Conservation (phyloP, 345 rosid species). For the Laguncularia racemosa region DNA sequence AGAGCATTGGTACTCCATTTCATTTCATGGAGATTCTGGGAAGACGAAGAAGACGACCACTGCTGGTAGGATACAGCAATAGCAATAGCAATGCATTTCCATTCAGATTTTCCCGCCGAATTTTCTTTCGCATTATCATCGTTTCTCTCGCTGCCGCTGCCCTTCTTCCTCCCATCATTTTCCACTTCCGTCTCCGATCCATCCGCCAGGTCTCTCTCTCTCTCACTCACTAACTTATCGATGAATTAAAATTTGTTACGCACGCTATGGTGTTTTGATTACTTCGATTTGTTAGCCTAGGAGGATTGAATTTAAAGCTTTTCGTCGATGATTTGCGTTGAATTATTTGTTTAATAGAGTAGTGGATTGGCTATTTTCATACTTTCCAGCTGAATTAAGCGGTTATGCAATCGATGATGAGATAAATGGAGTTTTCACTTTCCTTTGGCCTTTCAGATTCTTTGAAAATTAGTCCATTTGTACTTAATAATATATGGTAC, state of each 20-base stretch:
- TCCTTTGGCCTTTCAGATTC: neutral
- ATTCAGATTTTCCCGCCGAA: conserved; percentile 1
- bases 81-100: neutral
- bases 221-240: conserved; percentile 6
- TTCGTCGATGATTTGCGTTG: no score
- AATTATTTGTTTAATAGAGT: no score
- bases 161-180: conserved; percentile 68
- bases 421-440: no score
- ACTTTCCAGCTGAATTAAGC: no score
- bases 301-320: no score
- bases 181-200: conserved; percentile 77
- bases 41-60: neutral
- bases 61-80: neutral
- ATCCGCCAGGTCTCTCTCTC: conserved; percentile 41
- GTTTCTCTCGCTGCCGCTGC: conserved; percentile 48
- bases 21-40: neutral
- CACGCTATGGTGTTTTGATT: neutral
- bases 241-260: neutral
- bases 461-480: no score
- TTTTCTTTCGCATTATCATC: conserved; percentile 45
- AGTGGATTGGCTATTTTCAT: no score
- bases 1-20: neutral
- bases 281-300: neutral
- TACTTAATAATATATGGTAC: no score
- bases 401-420: no score